Base-by-base conservation (phyloP, 2,329 filamentous ascomycete species). In the Diaporthe eres region DNA sequence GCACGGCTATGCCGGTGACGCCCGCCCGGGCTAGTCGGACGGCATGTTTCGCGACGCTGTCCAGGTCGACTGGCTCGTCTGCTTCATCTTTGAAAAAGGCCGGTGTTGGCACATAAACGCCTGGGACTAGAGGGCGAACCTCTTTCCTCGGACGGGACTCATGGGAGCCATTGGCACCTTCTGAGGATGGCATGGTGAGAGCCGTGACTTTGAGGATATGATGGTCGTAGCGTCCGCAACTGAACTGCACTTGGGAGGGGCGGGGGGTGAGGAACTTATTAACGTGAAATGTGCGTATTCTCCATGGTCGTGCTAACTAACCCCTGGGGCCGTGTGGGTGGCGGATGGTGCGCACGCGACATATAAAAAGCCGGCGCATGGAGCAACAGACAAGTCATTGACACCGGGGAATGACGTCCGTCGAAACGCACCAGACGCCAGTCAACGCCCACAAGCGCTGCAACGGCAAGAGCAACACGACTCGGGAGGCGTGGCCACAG, bases 1-100 rank as follows among this genome's bases (percentile, higher is more conserved):
- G 91, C 28, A 90, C 90, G 34, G 91, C 89, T 61, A 93, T 86
- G 44, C 91, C 91, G 49, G 89, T 86, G 53, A 93, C 87, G 74
- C 92, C 91, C 58, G 90, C 88, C 74, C 87, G 82, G 61, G 90
- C 90, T 13, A 93, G 87, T 76, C 90, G 89, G 17, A 90, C 86
- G 31, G 90, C 89, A 76, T 85, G 84, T 61, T 85, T 85, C 73
- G 86, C 85, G n/a, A 85, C 86, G n/a, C 87, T 85, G 22, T 83
- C 80, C n/a, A 89, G 79, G 78, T 90, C 88, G 70, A 90, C 82
- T 42, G 87, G 84, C 81, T 90, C 88, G 79, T 89, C 86, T 3
- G 83, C 79, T 34, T 87, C 81, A 13, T 74, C 71, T 19, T 74
- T 47, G 83, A 90, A 91, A 82, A 90, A 90, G 77, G 88, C 85